These are phyloP conservation scores for Penicillium flavigenum DNA, from an alignment of 495 filamentous ascomycete genomes.

Conservation along the genomic window DNA sequence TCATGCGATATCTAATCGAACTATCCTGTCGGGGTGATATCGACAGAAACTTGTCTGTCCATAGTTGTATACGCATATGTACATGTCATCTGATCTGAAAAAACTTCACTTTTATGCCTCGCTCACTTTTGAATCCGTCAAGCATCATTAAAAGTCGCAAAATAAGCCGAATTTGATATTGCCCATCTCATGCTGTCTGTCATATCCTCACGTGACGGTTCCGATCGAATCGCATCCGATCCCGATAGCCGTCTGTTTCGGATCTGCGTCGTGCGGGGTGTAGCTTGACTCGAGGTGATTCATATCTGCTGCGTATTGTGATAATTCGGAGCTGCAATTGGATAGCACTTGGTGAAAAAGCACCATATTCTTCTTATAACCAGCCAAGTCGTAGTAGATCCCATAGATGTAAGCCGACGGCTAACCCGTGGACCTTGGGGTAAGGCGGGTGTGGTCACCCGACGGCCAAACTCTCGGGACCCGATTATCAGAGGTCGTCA, in stretches of 20 bases:
- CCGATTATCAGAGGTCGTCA: conserved; percentile 9
- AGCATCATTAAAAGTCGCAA: background rate
- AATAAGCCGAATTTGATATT: background rate
- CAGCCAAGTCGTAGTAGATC: background rate
- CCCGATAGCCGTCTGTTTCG: conserved; percentile 16
- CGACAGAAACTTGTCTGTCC: background rate
- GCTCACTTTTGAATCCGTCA: background rate
- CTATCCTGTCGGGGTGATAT: background rate
- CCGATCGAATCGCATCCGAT: conserved; percentile 30
- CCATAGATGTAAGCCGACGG: conserved; percentile 20
- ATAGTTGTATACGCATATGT: too few species aligned
- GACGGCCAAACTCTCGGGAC: conserved; percentile 16
- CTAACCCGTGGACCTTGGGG: background rate
- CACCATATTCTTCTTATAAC: background rate
- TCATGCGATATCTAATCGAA: too few species aligned
- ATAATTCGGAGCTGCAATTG: background rate
- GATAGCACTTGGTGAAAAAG: background rate
- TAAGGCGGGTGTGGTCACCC: conserved; percentile 15
- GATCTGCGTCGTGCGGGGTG: conserved; percentile 20
- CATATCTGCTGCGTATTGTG: background rate
- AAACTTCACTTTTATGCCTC: background rate
- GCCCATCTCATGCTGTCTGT: background rate
- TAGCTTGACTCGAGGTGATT: background rate
- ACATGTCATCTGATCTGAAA: background rate
- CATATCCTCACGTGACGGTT: conserved; percentile 14